Evolutionary conservation across 371 early-diverging fungal species (phyloP).

Genomic region (Mortierella sp.): DNA sequence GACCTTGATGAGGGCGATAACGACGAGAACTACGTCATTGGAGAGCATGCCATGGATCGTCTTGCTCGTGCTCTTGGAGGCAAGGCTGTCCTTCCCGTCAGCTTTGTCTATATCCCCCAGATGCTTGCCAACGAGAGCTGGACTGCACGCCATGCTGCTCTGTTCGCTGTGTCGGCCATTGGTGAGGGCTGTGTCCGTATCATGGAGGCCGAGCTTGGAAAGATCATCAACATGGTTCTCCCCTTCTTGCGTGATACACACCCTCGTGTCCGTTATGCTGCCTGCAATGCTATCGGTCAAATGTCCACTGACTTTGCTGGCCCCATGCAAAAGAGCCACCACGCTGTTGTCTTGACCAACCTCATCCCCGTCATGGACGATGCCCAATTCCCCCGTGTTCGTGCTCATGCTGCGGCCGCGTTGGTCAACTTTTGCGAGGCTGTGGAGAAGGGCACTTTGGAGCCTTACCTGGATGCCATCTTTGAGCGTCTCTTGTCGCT

Average conservation of each 20-base stretch:
- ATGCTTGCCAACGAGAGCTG: slow-evolving; percentile 91
- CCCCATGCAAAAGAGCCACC: slow-evolving; percentile 82
- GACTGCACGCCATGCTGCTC: slow-evolving; percentile 92
- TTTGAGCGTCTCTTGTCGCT: slow-evolving; percentile 87
- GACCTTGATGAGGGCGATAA: slow-evolving; percentile 91
- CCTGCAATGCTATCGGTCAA: slow-evolving; percentile 96
- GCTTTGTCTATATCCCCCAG: slow-evolving; percentile 89
- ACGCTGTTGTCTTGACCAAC: slow-evolving; percentile 76
- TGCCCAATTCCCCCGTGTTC: slow-evolving; percentile 74
- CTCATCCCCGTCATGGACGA: slow-evolving; percentile 94
- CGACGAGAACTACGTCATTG: slow-evolving; percentile 88
- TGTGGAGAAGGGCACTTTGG: slow-evolving; percentile 78
- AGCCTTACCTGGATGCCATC: slow-evolving; percentile 89
- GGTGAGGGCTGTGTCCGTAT: slow-evolving; percentile 95
- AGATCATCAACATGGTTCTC: slow-evolving; percentile 83
- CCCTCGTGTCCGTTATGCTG: slow-evolving; percentile 95
- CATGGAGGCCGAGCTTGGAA: slow-evolving; percentile 90
- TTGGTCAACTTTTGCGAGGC: slow-evolving; percentile 97
- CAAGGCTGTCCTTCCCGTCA: slow-evolving; percentile 85
- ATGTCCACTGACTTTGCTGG: slow-evolving; percentile 97
- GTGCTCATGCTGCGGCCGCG: slow-evolving; percentile 96
- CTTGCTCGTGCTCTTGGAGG: slow-evolving; percentile 91
- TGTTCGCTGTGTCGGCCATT: slow-evolving; percentile 94
- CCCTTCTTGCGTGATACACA: slow-evolving; percentile 92
- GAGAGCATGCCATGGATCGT: slow-evolving; percentile 96